Evolutionary conservation across 257 asterid genomes (phyloP).

Genomic region (Schizonepeta tenuifolia): DNA sequence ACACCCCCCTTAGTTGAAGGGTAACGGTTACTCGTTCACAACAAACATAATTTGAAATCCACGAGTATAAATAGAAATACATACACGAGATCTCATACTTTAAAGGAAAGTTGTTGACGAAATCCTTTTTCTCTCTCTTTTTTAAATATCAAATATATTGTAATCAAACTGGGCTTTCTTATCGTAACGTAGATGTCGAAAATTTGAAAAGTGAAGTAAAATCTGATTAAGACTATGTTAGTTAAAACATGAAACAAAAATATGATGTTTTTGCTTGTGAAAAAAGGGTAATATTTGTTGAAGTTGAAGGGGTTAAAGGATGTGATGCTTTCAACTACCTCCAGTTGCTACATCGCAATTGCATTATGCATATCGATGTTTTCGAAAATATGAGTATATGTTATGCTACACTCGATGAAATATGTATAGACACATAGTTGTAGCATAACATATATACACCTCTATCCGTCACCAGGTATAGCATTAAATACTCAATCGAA

Average conservation of each 20-base stretch:
- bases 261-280: constrained; percentile 1
- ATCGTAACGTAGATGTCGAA: background rate
- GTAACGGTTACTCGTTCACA: background rate
- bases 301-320: constrained; percentile 32
- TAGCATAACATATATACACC: no score
- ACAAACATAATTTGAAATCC: background rate
- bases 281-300: constrained; percentile 25
- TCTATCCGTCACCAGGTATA: no score
- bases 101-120: background rate
- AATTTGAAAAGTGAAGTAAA: background rate
- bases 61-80: background rate
- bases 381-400: no score
- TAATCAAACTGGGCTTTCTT: background rate
- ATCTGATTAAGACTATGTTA: background rate
- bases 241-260: background rate
- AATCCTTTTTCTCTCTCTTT: background rate
- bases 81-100: background rate
- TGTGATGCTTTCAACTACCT: constrained; percentile 34
- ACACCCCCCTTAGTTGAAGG: no score
- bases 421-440: background rate
- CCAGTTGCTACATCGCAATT: constrained; percentile 31
- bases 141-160: background rate
- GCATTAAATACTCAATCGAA: no score
- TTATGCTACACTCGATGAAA: background rate
- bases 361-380: no score